Conservation (phyloP, 208 protist genomes). For the Hexamita inflata region DNA sequence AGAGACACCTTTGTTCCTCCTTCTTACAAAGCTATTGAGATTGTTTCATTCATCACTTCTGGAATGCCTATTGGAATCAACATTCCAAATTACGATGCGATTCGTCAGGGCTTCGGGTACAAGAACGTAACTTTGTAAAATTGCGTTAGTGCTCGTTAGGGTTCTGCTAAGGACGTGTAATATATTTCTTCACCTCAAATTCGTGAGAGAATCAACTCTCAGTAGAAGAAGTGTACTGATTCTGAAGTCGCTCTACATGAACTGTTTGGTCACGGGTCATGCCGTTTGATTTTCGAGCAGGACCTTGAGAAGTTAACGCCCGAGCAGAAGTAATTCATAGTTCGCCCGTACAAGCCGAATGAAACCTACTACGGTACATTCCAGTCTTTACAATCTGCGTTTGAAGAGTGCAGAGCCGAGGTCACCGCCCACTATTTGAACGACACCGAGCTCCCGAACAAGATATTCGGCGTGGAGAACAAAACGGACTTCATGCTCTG, state of each 20-base stretch:
- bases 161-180: background rate
- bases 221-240: background rate
- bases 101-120: constrained; percentile 36
- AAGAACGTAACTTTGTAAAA: constrained; percentile 45
- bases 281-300: constrained; percentile 17
- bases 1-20: constrained; percentile 37
- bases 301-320: constrained; percentile 24
- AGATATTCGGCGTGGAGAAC: constrained; percentile 30
- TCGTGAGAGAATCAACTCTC: background rate
- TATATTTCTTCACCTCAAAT: background rate
- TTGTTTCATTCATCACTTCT: constrained; percentile 35
- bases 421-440: constrained; percentile 30
- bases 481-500: background rate
- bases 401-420: constrained; percentile 44
- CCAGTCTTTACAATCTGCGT: constrained; percentile 26
- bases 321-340: background rate
- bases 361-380: constrained; percentile 36
- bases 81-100: constrained; percentile 48
- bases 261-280: constrained; percentile 43
- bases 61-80: constrained; percentile 45
- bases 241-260: constrained; percentile 41
- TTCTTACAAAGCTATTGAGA: constrained; percentile 39
- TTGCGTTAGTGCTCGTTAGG: constrained; percentile 27
- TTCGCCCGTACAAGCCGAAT: constrained; percentile 27
- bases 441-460: constrained; percentile 19